Conservation (phyloP, 73 alveolate genomes). For the Tetrahymena thermophila region DNA sequence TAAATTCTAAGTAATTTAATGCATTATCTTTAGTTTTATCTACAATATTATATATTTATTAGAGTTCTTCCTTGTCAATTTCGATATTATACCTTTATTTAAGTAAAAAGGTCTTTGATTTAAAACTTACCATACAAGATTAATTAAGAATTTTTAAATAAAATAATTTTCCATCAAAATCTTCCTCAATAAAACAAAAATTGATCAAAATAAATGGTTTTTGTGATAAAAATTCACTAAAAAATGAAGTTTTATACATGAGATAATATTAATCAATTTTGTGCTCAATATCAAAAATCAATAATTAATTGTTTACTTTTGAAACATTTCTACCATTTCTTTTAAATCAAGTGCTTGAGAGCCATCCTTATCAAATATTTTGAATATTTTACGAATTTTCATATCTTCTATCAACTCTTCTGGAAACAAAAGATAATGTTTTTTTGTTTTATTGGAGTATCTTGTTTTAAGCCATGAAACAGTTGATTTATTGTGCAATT, state of each 20-base stretch:
- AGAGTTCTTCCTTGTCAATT: not conserved
- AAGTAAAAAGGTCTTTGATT: not conserved
- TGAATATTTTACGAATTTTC: not conserved
- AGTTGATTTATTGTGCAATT: not conserved
- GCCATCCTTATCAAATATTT: not conserved
- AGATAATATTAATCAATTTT: no score
- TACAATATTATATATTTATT: not conserved
- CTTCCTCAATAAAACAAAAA: no score
- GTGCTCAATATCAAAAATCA: no score
- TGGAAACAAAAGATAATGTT: not conserved
- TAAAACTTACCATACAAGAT: no score
- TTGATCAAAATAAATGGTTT: no score
- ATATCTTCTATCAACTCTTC: not conserved
- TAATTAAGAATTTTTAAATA: no score
- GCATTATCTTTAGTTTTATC: not conserved
- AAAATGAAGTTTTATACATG: no score
- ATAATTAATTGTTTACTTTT: not conserved
- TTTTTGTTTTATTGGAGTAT: not conserved
- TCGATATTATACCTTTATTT: not conserved
- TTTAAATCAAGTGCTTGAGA: not conserved
- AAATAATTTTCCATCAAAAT: no score
- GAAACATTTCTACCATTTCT: not conserved
- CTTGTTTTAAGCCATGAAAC: not conserved
- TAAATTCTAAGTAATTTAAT: not conserved
- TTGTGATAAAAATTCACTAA: no score